Evolutionary conservation across 768 basidiomycete species (phyloP).

Genomic region (Suillus clintonianus): DNA sequence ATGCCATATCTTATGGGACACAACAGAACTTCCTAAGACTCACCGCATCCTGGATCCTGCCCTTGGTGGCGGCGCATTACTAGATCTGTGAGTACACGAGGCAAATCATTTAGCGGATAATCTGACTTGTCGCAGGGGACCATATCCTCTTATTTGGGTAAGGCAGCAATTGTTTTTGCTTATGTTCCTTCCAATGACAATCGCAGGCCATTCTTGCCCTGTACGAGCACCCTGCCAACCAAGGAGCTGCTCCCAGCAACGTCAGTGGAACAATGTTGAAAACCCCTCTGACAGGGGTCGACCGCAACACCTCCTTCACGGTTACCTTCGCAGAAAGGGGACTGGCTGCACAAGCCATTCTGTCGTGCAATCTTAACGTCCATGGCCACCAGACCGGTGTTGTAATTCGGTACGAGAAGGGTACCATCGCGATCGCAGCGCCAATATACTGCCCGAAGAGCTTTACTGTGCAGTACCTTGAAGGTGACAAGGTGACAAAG

Average conservation of each 20-base stretch:
- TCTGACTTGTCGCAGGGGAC: conserved; percentile 51
- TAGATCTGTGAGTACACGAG: conserved; percentile 67
- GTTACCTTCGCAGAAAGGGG: conserved; percentile 55
- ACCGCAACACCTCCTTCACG: conserved; percentile 73
- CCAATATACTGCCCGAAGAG: conserved; percentile 70
- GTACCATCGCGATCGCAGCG: conserved; percentile 60
- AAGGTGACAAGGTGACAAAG: conserved; percentile 47
- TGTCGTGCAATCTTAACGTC: conserved; percentile 68
- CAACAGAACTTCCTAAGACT: conserved; percentile 60
- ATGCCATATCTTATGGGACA: not conserved
- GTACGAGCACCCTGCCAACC: conserved; percentile 80
- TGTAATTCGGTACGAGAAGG: conserved; percentile 73
- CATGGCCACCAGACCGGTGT: conserved; percentile 51
- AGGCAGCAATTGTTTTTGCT: conserved; percentile 14
- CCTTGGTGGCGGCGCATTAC: conserved; percentile 80
- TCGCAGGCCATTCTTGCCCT: conserved; percentile 71
- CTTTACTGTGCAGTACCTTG: conserved; percentile 66
- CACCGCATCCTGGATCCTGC: conserved; percentile 78
- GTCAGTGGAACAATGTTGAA: conserved; percentile 76
- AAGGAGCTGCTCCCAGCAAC: conserved; percentile 52
- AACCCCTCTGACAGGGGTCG: conserved; percentile 76
- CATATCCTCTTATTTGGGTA: conserved; percentile 83
- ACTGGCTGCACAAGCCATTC: conserved; percentile 70
- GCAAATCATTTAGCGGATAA: conserved; percentile 1
- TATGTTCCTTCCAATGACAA: not conserved